Evolutionary conservation across 2,329 filamentous ascomycete genomes (phyloP).

Genomic region (Ophiostoma populinum): DNA sequence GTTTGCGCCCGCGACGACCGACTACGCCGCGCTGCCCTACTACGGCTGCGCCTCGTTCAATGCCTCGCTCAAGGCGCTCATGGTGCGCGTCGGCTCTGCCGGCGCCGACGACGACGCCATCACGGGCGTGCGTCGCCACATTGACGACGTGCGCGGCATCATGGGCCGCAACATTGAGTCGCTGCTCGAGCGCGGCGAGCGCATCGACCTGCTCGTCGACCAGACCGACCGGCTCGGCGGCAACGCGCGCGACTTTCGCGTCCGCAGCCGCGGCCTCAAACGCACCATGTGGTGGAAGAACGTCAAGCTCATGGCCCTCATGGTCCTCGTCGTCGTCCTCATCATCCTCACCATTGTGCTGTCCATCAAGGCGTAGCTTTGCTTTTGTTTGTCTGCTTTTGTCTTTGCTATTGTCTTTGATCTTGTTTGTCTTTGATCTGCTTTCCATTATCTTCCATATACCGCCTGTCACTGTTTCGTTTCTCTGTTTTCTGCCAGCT

Average conservation of each 20-base stretch:
- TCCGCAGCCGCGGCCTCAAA: constrained; percentile 71
- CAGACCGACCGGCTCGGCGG: constrained; percentile 89
- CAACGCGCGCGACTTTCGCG: constrained; percentile 75
- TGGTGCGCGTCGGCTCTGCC: constrained; percentile 68
- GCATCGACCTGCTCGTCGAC: constrained; percentile 84
- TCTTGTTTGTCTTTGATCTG: background rate
- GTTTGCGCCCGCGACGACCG: constrained; percentile 47
- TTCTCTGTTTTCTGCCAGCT: background rate
- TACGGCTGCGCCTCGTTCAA: constrained; percentile 90
- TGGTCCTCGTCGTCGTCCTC: constrained; percentile 48
- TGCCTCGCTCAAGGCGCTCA: constrained; percentile 52
- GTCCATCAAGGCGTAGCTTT: constrained; percentile 23
- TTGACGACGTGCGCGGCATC: constrained; percentile 80
- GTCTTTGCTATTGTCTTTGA: background rate
- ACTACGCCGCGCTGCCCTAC: constrained; percentile 63
- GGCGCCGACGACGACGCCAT: constrained; percentile 62
- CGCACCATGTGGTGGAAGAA: constrained; percentile 99
- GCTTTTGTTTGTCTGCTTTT: background rate
- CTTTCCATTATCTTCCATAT: background rate
- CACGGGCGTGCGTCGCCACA: constrained; percentile 67
- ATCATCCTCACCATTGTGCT: constrained; percentile 39
- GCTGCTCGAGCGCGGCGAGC: constrained; percentile 74
- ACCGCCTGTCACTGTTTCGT: background rate
- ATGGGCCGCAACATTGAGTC: constrained; percentile 94
- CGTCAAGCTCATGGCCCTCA: constrained; percentile 74